Conservation (phyloP, 176 grass and related monocot species). For the Rhipidocladum racemiflorum region DNA sequence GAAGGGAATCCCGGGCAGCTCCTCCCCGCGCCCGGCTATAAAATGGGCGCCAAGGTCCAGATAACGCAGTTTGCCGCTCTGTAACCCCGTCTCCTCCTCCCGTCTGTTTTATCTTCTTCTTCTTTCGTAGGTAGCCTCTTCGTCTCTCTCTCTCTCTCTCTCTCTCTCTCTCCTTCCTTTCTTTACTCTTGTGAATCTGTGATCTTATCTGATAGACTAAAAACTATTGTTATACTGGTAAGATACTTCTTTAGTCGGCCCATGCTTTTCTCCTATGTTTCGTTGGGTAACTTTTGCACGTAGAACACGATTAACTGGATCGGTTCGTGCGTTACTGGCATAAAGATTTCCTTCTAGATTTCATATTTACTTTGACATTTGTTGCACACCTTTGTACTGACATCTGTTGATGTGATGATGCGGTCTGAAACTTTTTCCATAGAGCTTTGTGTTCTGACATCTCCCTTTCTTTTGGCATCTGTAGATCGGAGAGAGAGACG, state of each 20-base stretch:
- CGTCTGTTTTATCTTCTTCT: background rate
- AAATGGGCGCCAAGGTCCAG: background rate
- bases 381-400: background rate
- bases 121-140: background rate
- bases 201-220: background rate
- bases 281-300: background rate
- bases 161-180: too few species aligned
- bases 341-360: background rate
- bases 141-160: background rate
- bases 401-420: background rate
- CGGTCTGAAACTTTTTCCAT: background rate
- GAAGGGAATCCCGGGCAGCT: slow-evolving; percentile 26
- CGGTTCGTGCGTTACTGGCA: background rate
- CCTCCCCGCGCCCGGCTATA: slow-evolving; percentile 8
- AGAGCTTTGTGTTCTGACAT: background rate
- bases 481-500: background rate
- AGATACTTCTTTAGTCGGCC: background rate
- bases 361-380: background rate
- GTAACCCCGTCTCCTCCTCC: background rate
- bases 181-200: too few species aligned
- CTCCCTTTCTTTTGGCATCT: background rate
- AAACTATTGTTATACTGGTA: too few species aligned
- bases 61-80: slow-evolving; percentile 48
- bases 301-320: background rate
- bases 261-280: background rate